Evolutionary conservation across 2,329 filamentous ascomycete genomes (phyloP), one percentile per base, ranked within the genome.

Genomic region (Pseudogymnoascus sp.): DNA sequence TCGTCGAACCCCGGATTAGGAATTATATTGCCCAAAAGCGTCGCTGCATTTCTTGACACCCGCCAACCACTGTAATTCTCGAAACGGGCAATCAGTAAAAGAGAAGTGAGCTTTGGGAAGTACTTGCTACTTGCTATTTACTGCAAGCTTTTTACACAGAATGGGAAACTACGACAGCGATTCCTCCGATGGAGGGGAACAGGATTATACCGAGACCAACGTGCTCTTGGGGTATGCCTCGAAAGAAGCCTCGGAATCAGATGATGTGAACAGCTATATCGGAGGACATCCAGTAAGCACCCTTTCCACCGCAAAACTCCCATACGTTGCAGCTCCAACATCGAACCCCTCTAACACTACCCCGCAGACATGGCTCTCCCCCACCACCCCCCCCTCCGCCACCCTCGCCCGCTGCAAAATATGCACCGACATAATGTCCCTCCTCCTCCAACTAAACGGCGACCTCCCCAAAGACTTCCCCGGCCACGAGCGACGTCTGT

Each of bases 151-250:
- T 21, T 21, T 25, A 6, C 5, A n/a, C 59, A 56, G 5, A 14
- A 92, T 92, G 89, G 81, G 87, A 63, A 80, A 85, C 14, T 95
- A 96, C 77, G 91, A 96, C 70, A 95, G 90, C 73, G 92, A 97
- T 70, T 91, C 88, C 1, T 93, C 90, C 0, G 85, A 81, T 28
- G 78, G 79, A 38, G 89, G 84, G 47, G 87, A 85, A 63, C 82
- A 85, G 12, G 82, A 85, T 56, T 91, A 85, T 66, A 88, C 86
- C 16, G 88, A 91, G 74, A 97, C 94, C 5, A 91, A 89, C 68
- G 92, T 97, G 1, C 84, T 97, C 1, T 82, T 99, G 11, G 94
- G 94, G 4, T 99, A 96, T 74, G 90, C 91, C 2, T 89, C 90
- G 1, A 86, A 87, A 72, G 90, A 96, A 63, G 61, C 72, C 42